Base-by-base conservation (phyloP, 2,329 filamentous ascomycete genomes). In the Colletotrichum sp. region DNA sequence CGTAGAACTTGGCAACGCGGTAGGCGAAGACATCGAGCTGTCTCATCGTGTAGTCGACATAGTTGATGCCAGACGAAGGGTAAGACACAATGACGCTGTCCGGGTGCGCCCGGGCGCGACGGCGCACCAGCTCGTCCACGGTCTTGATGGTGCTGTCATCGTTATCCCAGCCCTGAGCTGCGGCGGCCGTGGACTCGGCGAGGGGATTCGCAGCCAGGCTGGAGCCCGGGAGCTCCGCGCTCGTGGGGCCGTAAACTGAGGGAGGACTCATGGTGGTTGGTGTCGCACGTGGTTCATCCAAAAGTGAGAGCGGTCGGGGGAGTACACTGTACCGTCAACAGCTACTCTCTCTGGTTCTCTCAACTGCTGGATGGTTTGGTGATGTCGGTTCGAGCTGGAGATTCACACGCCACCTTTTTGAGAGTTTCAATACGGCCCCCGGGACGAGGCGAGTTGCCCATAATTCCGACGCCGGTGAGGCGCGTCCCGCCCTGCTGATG, bases 1-100 rank as follows among this genome's bases (percentile, higher is more conserved):
- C 75, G 72, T 81, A 82, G 26, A 76, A 49, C 57, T 80, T 81
- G 55, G 81, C 81, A n/a, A 78, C 79, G 64, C 81, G 71, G 71
- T 78, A 82, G 1, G 80, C 79, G 78, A 85, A 83, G 16, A 86
- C 80, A 72, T 89, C 87, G 2, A 90, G 82, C 60, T 89, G 86
- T 28, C 83, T 82, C 69, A 87, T 80, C 1, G 87, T 86, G 77
- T 89, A 89, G 78, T 89, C 83, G 39, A 87, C 85, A 80, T 88
- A 90, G 3, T 85, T 80, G 36, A 85, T 83, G 8, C 86, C 87
- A 3, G 82, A 83, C 6, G 82, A 83, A 4, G 88, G 87, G 67
- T 89, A 89, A 1, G 86, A 86, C 5, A 82, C 74, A 13, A 87
- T 82, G 21, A 83, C 83, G 4, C 82, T 78, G 69, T 86, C 77